phyloP scores from a whole-genome alignment of 768 basidiomycete species.

The Psilocybe sp. region DNA sequence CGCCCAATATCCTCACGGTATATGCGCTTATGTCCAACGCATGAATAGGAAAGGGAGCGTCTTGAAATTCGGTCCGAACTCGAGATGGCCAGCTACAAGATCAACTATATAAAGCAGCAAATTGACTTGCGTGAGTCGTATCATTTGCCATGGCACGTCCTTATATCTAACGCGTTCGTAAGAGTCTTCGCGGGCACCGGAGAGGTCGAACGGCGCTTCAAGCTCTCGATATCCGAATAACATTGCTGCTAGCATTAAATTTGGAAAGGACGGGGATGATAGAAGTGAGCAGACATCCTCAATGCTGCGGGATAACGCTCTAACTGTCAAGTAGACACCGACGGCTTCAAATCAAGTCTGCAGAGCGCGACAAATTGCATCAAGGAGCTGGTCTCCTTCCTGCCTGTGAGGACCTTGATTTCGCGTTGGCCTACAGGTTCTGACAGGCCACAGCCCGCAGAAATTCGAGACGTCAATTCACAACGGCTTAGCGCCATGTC shows the following conservation, averaged over 20 bases:
- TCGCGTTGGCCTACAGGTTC: slow-evolving; percentile 32
- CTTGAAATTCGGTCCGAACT: slow-evolving; percentile 75
- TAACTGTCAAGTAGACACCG: slow-evolving; percentile 28
- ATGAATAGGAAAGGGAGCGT: slow-evolving; percentile 57
- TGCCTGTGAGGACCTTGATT: slow-evolving; percentile 30
- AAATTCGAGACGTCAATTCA: slow-evolving; percentile 45
- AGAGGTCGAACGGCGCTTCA: slow-evolving; percentile 2
- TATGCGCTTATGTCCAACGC: slow-evolving; percentile 4
- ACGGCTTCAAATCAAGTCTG: slow-evolving; percentile 73
- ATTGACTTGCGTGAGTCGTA: slow-evolving; percentile 50
- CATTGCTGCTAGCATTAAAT: slow-evolving; percentile 14
- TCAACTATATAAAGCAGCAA: slow-evolving; percentile 57
- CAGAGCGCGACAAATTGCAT: slow-evolving; percentile 61
- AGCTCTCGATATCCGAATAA: slow-evolving; percentile 2
- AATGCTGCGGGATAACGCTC: not conserved
- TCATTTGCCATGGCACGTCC: not conserved
- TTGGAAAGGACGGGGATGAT: slow-evolving; percentile 26
- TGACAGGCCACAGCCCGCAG: slow-evolving; percentile 23
- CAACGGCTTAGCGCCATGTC: slow-evolving; percentile 62
- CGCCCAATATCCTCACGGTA: not conserved
- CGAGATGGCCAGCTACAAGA: slow-evolving; percentile 70
- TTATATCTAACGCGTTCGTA: slow-evolving; percentile 7
- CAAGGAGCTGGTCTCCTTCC: slow-evolving; percentile 49
- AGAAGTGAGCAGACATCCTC: slow-evolving; percentile 30
- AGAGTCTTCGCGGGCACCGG: slow-evolving; percentile 28